Conservation (phyloP, 2,329 filamentous ascomycete genomes). For the Diaporthe sp. region DNA sequence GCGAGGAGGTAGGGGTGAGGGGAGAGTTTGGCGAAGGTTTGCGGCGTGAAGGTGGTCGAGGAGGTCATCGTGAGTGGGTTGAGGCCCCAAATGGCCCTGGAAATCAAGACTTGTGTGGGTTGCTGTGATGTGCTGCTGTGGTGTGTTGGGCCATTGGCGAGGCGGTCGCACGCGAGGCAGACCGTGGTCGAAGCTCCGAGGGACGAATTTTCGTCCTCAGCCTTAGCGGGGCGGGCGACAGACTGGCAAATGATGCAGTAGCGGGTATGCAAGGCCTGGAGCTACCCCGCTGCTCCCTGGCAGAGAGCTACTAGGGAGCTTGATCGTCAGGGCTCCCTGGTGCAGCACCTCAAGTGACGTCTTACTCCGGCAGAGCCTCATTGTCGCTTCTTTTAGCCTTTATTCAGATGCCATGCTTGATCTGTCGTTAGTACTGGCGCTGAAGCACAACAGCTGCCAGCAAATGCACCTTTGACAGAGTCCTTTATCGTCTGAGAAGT, state of each 20-base stretch:
- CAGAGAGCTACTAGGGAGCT: background rate
- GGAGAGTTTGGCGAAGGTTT: constrained; percentile 90
- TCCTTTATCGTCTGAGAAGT: background rate
- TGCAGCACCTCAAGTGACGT: constrained; percentile 32
- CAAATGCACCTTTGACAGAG: background rate
- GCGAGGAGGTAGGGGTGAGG: constrained; percentile 91
- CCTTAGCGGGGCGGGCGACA: constrained; percentile 36
- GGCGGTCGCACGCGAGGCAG: constrained; percentile 16
- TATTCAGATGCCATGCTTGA: background rate
- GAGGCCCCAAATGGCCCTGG: background rate
- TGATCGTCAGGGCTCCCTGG: constrained; percentile 32
- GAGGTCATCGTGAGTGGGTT: constrained; percentile 50
- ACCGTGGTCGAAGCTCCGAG: constrained; percentile 3
- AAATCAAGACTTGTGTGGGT: background rate
- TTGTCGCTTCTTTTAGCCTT: constrained; percentile 7
- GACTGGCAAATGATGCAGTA: constrained; percentile 33
- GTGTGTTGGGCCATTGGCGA: background rate
- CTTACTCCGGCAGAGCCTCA: constrained; percentile 32
- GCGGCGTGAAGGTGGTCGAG: constrained; percentile 64
- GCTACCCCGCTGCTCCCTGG: constrained; percentile 37
- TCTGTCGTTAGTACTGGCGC: background rate
- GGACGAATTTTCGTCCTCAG: constrained; percentile 38
- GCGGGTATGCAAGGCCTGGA: constrained; percentile 40
- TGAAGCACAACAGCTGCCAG: background rate
- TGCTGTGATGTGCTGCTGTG: background rate